Base-by-base conservation (phyloP, 2,329 filamentous ascomycete species). In the Pseudocercospora macadamiae region DNA sequence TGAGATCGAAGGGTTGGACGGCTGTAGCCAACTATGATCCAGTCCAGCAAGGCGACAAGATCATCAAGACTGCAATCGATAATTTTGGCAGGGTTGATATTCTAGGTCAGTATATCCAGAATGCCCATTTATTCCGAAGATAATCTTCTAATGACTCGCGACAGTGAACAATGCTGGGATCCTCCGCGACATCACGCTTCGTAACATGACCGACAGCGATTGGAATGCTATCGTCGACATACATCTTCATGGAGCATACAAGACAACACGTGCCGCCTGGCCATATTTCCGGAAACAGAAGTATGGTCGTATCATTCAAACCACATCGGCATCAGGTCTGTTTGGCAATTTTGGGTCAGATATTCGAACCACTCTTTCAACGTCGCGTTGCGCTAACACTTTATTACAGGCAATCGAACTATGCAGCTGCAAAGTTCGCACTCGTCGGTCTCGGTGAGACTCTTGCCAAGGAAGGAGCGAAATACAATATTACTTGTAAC, bases 341-440 rank as follows among this genome's bases (percentile, higher is more conserved):
- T 97, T 97, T 74, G 95, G 93, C 68, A 97, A 96, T 83, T 97
- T 97, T 74, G 93, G n/a, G n/a, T n/a, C n/a, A n/a, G n/a, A n/a
- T n/a, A n/a, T n/a, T n/a, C n/a, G n/a, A n/a, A n/a, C n/a, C n/a
- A n/a, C n/a, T n/a, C n/a, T n/a, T n/a, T n/a, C n/a, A n/a, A n/a
- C n/a, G n/a, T n/a, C n/a, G n/a, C n/a, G n/a, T n/a, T n/a, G n/a
- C n/a, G n/a, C n/a, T n/a, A n/a, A n/a, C n/a, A n/a, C n/a, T n/a
- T n/a, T n/a, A n/a, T n/a, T n/a, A n/a, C n/a, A n/a, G 93, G 62
- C 93, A 97, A 79, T 90, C 93, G 70, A 97, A 97, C 83, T 97
- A 97, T 76, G 85, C 93, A 82, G 92, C 95, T 61, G 93, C 93
- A 72, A 97, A 97, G 82, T 83, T 97, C 64, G 90, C 90, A 64